Base-by-base conservation (phyloP, 1,284 basidiomycete species). In the Heliocybe sulcata region DNA sequence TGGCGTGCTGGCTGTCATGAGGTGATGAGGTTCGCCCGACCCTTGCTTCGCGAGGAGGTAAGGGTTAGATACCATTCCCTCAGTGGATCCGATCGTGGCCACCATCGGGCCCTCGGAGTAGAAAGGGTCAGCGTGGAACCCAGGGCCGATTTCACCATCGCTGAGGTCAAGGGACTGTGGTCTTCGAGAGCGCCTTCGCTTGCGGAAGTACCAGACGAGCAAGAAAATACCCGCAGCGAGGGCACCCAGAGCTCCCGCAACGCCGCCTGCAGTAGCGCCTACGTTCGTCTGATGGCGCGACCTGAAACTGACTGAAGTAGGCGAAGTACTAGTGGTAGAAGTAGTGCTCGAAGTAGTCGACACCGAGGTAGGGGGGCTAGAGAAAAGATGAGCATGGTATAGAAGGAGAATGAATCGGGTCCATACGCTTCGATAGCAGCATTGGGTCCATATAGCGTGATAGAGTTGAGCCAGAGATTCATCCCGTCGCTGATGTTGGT, bases 401-500 rank as follows among this genome's bases (percentile, higher is more conserved):
- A n/a, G n/a, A n/a, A n/a, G n/a, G n/a, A n/a, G n/a, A n/a, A n/a
- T n/a, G n/a, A n/a, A n/a, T n/a, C n/a, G n/a, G n/a, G n/a, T n/a
- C n/a, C n/a, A n/a, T n/a, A n/a, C n/a, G n/a, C n/a, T n/a, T 47
- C 45, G 10, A 11, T 47, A 47, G 9, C 11, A 47, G 9, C 20
- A 47, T 47, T 20, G 52, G 48, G 51, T 11, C 55, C 33, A 45
- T 56, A 59, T 6, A 63, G 38, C 25, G 61, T 59, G 47, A 65
- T 52, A 11, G 60, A 57, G 51, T 59, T 63, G 3, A 67, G 54
- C 56, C 54, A 57, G 22, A 66, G 54, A 16, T 59, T 59, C 38
- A 55, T 23, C 10, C 55, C 60, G 27, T 56, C 56, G 33, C 58
- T 54, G 35, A 62, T 49, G 52, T 69, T 69, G 19, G 63, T 65